Evolutionary conservation across 306 rosid genomes (phyloP), one percentile per base, ranked within the genome.

Genomic region (Lotus japonicus): DNA sequence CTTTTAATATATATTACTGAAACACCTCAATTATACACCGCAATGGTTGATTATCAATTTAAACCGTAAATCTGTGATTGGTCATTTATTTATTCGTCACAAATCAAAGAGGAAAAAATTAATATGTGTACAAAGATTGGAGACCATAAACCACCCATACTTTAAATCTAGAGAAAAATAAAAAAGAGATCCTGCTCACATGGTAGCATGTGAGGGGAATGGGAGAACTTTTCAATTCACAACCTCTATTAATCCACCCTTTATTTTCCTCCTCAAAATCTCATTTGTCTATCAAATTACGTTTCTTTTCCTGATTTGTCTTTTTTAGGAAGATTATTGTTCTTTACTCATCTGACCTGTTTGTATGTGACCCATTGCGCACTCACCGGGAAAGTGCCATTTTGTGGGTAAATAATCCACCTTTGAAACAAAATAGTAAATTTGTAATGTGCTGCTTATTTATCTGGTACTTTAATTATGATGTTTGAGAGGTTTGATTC

Each of bases 131-230:
- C 70, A 80, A 81, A 71, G 79, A 82, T 79, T 86, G 95, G 95
- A 95, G 96, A 92, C 88, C 98, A 88, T 82, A 75, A 86, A 86
- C 87, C 85, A 86, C 98, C 98, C 98, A 89, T 89, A 77, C 95
- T 83, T 89, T 80, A 78, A 92, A 63, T 83, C 84, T 85, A 49
- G 74, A 79, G 58, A 83, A 75, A 86, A 84, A 80, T 71, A 72
- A 67, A 83, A 85, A 58, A 72, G 85, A 82, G 84, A 82, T 86
- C 82, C 74, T 77, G 65, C 33, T 86, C 98, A 88, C 98, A 86
- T 88, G 96, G 87, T 58, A 13, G 77, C 98, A 88, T 92, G 98
- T 92, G 97, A 86, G 66, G 83, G 81, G 83, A 79, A 76, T 73
- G 88, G 88, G 82, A 26, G 58, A 64, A 69, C 61, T 50, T 42